These are phyloP conservation scores for Dendrobium chrysotoxum DNA, from an alignment of 106 monocot genomes.

Conservation along the genomic window DNA sequence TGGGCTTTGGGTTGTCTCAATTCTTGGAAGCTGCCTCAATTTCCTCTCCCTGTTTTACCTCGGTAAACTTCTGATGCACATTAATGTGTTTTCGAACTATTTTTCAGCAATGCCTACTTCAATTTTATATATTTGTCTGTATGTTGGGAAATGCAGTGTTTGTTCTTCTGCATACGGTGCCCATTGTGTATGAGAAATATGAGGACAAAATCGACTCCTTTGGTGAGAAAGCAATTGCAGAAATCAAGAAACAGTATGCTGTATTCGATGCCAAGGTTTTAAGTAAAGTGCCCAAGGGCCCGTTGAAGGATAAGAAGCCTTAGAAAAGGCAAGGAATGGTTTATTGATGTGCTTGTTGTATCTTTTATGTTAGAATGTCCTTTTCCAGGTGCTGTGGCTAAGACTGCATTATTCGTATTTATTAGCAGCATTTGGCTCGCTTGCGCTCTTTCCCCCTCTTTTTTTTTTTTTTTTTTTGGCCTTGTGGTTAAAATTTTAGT, in stretches of 20 bases:
- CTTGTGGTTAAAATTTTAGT: too few relatives aligned
- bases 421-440: too few relatives aligned
- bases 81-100: not conserved
- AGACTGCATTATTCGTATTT: too few relatives aligned
- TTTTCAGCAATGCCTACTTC: not conserved
- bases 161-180: constrained; percentile 41
- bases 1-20: constrained; percentile 43
- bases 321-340: not conserved
- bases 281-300: constrained; percentile 43
- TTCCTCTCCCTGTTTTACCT: constrained; percentile 49
- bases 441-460: too few relatives aligned
- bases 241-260: constrained; percentile 48
- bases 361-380: not conserved
- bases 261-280: constrained; percentile 28
- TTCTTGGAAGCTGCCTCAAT: constrained; percentile 35
- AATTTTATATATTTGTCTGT: not conserved
- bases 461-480: too few relatives aligned
- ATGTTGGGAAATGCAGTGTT: constrained; percentile 14
- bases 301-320: constrained; percentile 44
- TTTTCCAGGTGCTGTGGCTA: too few relatives aligned
- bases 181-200: constrained; percentile 52
- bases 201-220: constrained; percentile 36
- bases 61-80: constrained; percentile 13
- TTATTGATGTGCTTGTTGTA: not conserved
- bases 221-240: constrained; percentile 37